Evolutionary conservation across 371 early-diverging fungal genomes (phyloP).

Genomic region (Syncephalastrum racemosum): DNA sequence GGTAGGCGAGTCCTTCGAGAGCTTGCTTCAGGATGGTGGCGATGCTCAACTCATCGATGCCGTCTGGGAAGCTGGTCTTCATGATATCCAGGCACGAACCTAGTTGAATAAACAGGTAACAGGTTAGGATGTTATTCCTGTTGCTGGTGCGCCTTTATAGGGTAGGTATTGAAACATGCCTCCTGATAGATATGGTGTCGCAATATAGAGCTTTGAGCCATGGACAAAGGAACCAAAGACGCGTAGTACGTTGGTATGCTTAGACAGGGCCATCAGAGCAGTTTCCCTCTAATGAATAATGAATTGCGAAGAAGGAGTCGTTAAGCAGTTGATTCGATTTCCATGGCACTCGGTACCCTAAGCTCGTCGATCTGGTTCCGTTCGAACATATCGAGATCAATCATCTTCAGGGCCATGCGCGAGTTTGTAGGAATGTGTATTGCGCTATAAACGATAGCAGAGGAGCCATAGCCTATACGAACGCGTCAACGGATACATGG

Average conservation of each 20-base stretch:
- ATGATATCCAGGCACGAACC: conserved; percentile 87
- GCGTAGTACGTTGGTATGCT: conserved; percentile 81
- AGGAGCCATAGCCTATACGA: conserved; percentile 80
- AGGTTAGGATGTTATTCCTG: conserved; percentile 13
- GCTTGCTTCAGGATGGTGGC: conserved; percentile 85
- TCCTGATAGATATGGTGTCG: conserved; percentile 79
- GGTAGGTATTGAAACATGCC: conserved; percentile 42
- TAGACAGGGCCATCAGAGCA: conserved; percentile 82
- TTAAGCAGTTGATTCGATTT: neutral
- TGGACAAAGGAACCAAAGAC: conserved; percentile 84
- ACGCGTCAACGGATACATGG: neutral
- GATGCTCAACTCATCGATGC: conserved; percentile 79
- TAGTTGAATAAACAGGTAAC: conserved; percentile 1
- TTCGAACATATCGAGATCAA: conserved; percentile 91
- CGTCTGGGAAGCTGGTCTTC: conserved; percentile 76
- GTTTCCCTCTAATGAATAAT: conserved; percentile 75
- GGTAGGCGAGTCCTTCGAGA: conserved; percentile 80
- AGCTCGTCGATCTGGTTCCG: conserved; percentile 92
- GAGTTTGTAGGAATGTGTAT: conserved; percentile 71
- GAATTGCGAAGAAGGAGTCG: neutral
- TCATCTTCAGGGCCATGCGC: conserved; percentile 82
- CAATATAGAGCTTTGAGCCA: conserved; percentile 59
- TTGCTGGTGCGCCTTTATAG: neutral
- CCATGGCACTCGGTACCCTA: conserved; percentile 45
- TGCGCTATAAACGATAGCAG: conserved; percentile 83